Conservation (phyloP, 345 rosid genomes). For the Rhodomyrtus tomentosa region DNA sequence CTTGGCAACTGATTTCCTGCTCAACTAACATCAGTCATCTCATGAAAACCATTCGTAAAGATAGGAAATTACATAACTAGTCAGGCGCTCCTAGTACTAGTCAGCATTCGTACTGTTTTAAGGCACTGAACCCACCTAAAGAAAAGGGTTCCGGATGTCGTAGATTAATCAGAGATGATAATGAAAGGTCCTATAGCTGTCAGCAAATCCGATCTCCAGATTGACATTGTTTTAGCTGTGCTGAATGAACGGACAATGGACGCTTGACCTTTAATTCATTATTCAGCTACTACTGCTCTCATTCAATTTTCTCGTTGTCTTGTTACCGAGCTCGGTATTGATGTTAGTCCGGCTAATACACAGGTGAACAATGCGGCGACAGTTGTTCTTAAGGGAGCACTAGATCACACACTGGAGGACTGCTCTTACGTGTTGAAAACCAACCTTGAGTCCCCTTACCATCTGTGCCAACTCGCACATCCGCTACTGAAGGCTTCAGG, state of each 20-base stretch:
- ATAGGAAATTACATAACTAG: not conserved
- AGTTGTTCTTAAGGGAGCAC: slow-evolving; percentile 13
- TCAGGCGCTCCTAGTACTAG: not conserved
- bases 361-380: slow-evolving; percentile 44
- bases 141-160: not conserved
- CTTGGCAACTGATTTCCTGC: not conserved
- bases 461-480: slow-evolving; percentile 33
- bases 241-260: not conserved
- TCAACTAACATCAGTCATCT: not conserved
- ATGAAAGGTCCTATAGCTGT: not conserved
- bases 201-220: not conserved
- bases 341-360: not conserved
- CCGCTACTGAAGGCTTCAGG: slow-evolving; percentile 36
- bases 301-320: not conserved
- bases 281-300: not conserved
- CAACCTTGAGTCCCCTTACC: slow-evolving; percentile 38
- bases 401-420: slow-evolving; percentile 17
- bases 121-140: not conserved
- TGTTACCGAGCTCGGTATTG: not conserved
- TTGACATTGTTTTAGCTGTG: not conserved
- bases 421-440: slow-evolving; percentile 11
- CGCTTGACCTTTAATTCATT: not conserved
- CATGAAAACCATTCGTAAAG: not conserved
- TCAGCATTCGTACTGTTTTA: not conserved
- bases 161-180: no score